Evolutionary conservation across 345 rosid genomes (phyloP), one percentile per base, ranked within the genome.

Genomic region (Pistacia atlantica): DNA sequence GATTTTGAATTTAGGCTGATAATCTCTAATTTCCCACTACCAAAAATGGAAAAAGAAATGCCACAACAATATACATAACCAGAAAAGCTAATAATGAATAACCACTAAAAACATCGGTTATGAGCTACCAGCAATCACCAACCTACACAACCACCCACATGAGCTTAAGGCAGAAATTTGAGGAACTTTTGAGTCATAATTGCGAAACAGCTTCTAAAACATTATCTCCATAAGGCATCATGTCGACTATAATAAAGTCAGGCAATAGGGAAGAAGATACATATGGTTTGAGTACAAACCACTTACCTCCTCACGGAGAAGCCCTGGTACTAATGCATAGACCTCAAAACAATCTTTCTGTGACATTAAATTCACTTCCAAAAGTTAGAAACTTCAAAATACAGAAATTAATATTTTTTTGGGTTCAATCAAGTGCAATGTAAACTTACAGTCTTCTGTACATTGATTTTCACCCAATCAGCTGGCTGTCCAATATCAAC

Each of bases 391-490:
- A 16, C 3, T 51, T 11, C 5, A 64, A 46, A 60, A 58, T 22
- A 22, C 28, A 76, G 12, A 55, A 71, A 73, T 4, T 13, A n/a
- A 45, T 9, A 22, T 73, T 20, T 35, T 74, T 51, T 67, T 73
- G 17, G 13, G 22, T 48, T 59, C 35, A 8, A 61, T 67, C 20
- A 57, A 67, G 17, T 18, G 65, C 16, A 11, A 71, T 18, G 25
- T 11, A 22, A 75, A 77, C 93, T 87, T 81, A 91, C 95, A 22
- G 91, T 84, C 78, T 73, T 86, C 83, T 84, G 95, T 54, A 89
- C 91, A 74, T 84, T 91, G 82, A 91, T 83, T 83, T 89, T 91
- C 76, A 91, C 93, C 95, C 95, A 91, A 77, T 89, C 91, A 67
- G 95, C 93, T 11, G 91, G 89, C 4, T 85, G 74, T 69, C 95